Evolutionary conservation across 75 land plant genomes (phyloP).

Genomic region (Pinus albicaulis): DNA sequence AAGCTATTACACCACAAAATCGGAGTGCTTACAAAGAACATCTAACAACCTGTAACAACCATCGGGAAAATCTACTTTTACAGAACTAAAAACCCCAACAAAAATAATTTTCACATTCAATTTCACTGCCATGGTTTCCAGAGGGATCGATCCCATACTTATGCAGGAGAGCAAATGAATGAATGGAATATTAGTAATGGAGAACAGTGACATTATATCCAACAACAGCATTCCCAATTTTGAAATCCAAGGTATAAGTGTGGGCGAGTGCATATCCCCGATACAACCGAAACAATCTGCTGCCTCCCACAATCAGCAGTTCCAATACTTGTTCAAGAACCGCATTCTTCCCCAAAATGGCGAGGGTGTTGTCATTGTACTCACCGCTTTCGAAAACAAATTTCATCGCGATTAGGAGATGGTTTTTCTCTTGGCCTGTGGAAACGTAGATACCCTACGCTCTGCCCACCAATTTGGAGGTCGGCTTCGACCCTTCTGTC

Average conservation of each 20-base stretch:
- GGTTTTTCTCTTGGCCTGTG: conserved; percentile 17
- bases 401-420: conserved; percentile 20
- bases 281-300: conserved; percentile 33
- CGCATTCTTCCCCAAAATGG: conserved; percentile 25
- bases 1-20: too few relatives aligned
- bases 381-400: conserved; percentile 16
- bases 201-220: conserved; percentile 5
- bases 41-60: too few relatives aligned
- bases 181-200: not conserved
- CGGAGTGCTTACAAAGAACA: too few relatives aligned
- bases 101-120: too few relatives aligned
- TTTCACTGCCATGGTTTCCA: too few relatives aligned
- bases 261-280: conserved; percentile 26
- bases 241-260: conserved; percentile 13
- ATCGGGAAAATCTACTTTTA: too few relatives aligned
- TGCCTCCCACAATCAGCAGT: conserved; percentile 47
- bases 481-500: conserved; percentile 22
- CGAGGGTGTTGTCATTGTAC: conserved; percentile 34
- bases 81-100: too few relatives aligned
- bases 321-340: conserved; percentile 21
- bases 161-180: too few relatives aligned
- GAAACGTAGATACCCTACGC: conserved; percentile 39
- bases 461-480: conserved; percentile 29
- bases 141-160: too few relatives aligned
- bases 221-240: conserved; percentile 11